These are phyloP conservation scores for Silene uniflora DNA, from an alignment of 148 eudicot genomes.

Conservation along the genomic window DNA sequence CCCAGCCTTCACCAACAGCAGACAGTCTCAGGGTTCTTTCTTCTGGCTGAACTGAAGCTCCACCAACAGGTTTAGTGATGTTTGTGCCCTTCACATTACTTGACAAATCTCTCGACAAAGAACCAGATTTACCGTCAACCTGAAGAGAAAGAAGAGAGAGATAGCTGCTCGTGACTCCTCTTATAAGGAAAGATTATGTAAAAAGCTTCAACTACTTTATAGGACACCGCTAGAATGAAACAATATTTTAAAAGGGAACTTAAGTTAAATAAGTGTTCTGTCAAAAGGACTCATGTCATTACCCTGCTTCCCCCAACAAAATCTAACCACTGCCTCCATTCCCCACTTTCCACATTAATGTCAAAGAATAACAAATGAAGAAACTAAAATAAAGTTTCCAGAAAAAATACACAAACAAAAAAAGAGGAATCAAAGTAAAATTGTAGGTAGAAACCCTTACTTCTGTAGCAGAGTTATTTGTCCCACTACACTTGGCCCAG, in stretches of 20 bases:
- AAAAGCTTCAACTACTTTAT: not conserved
- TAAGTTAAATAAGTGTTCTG: too few relatives aligned
- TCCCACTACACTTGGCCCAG: constrained; percentile 25
- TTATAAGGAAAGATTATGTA: not conserved
- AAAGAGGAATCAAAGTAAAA: constrained; percentile 7
- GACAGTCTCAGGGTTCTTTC: constrained; percentile 44
- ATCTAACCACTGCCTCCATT: not conserved
- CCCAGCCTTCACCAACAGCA: constrained; percentile 55
- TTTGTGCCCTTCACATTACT: constrained; percentile 33
- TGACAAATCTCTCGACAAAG: constrained; percentile 32
- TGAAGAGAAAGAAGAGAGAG: constrained; percentile 15
- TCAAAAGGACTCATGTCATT: not conserved
- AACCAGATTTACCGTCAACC: constrained; percentile 34
- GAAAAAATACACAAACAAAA: not conserved
- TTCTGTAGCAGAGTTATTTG: constrained; percentile 39
- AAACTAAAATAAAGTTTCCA: not conserved
- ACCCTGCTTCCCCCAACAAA: not conserved
- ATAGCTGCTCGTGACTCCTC: constrained; percentile 3
- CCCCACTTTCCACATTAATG: not conserved
- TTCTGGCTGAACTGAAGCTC: constrained; percentile 37
- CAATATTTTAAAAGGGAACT: not conserved
- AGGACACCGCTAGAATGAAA: not conserved
- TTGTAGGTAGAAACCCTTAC: constrained; percentile 31
- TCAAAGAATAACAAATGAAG: not conserved
- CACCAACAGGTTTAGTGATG: constrained; percentile 18